These are phyloP conservation scores for Nannochloris sp. DNA, from an alignment of 139 green algal species.

Conservation along the genomic window DNA sequence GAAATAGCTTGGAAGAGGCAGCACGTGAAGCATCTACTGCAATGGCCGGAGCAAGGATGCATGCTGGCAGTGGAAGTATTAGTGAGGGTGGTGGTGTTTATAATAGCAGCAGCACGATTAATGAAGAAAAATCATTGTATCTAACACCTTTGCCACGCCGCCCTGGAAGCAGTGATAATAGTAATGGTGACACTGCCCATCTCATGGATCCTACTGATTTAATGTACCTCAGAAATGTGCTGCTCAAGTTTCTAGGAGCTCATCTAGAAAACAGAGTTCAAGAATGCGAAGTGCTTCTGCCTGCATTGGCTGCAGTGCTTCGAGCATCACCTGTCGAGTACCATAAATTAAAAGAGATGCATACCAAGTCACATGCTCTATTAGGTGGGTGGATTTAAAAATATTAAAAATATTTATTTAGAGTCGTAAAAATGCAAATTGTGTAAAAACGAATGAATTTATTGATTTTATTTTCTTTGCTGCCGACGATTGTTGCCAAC, in stretches of 20 bases:
- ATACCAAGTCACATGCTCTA: not conserved
- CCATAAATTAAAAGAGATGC: not conserved
- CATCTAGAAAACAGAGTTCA: conserved; percentile 7
- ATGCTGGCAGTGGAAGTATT: not conserved
- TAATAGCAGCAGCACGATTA: too few relatives aligned
- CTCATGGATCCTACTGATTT: too few relatives aligned
- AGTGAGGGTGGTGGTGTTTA: too few relatives aligned
- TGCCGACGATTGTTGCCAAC: not conserved
- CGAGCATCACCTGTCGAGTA: conserved; percentile 10
- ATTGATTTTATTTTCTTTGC: not conserved
- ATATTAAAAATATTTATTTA: too few relatives aligned
- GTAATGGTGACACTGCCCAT: too few relatives aligned
- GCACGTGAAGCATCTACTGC: too few relatives aligned
- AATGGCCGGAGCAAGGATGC: not conserved
- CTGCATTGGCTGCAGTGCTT: conserved; percentile 22
- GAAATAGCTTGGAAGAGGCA: conserved; percentile 7
- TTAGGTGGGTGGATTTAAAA: too few relatives aligned
- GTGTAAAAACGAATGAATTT: too few relatives aligned
- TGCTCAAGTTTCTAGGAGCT: conserved; percentile 24
- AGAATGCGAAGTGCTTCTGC: conserved; percentile 34
- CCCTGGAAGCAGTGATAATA: too few relatives aligned
- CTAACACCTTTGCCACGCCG: too few relatives aligned
- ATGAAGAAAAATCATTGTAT: too few relatives aligned
- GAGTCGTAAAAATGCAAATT: too few relatives aligned
- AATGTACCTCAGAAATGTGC: conserved; percentile 28